Conservation (phyloP, 129 eudicot genomes). For the carrot (Daucus carota) region DNA sequence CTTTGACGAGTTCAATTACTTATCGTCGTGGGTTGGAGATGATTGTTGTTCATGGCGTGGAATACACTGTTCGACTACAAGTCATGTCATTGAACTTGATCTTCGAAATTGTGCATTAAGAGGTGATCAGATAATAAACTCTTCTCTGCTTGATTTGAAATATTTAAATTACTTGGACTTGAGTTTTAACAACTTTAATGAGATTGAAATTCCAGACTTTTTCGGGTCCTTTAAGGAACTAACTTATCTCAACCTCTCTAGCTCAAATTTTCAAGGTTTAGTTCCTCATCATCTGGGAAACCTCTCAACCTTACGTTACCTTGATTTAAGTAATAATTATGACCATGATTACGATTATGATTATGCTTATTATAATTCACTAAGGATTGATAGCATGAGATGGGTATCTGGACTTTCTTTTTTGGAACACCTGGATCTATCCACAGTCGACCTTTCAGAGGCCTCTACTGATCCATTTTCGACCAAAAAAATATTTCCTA, state of each 20-base stretch:
- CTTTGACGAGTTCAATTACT: not conserved
- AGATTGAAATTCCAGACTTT: not conserved
- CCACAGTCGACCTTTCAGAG: too few relatives aligned
- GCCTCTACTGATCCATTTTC: too few relatives aligned
- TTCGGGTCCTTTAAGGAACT: not conserved
- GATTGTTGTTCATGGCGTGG: not conserved
- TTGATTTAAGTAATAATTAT: too few relatives aligned
- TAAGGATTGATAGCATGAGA: too few relatives aligned
- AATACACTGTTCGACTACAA: not conserved
- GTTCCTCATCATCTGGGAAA: conserved; percentile 4
- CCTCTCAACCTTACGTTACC: not conserved
- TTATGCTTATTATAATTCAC: too few relatives aligned
- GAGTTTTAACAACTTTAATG: not conserved
- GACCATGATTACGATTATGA: too few relatives aligned
- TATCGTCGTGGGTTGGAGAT: not conserved
- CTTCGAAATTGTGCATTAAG: not conserved
- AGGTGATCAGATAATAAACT: not conserved
- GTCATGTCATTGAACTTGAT: not conserved
- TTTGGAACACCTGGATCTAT: too few relatives aligned
- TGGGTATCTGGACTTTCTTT: too few relatives aligned
- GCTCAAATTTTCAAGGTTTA: not conserved
- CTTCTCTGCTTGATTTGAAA: not conserved
- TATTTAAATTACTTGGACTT: not conserved
- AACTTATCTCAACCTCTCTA: not conserved
- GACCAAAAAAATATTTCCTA: too few relatives aligned